Conservation (phyloP, 148 eudicot genomes). For the Camellia sinensis region DNA sequence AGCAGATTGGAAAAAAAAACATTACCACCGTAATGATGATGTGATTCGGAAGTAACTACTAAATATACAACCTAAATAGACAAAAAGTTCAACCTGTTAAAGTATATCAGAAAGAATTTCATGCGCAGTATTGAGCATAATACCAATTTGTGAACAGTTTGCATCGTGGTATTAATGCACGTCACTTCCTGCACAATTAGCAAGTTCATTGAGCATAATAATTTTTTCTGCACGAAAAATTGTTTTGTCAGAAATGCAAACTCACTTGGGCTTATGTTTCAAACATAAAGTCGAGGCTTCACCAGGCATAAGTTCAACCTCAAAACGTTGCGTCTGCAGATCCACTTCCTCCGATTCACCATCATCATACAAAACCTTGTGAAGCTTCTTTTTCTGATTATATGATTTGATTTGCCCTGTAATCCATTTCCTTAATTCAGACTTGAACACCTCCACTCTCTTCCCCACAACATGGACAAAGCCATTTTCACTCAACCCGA, state of each 20-base stretch:
- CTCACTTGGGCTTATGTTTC: not conserved
- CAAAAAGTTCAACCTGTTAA: not conserved
- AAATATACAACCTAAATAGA: not conserved
- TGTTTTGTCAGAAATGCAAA: not conserved
- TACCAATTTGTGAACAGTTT: not conserved
- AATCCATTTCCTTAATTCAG: no score
- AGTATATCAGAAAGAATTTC: not conserved
- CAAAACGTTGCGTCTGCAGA: not conserved
- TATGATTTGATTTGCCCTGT: no score
- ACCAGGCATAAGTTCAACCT: constrained; percentile 6
- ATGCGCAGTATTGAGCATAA: not conserved
- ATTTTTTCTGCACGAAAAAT: not conserved
- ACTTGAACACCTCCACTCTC: no score
- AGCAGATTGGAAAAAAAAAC: no score
- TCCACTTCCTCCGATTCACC: no score
- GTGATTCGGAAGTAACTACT: no score
- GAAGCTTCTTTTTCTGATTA: no score
- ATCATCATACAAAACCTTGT: no score
- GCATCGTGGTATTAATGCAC: not conserved
- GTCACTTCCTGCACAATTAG: constrained; percentile 2
- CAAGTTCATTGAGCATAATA: not conserved
- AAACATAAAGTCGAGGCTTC: not conserved
- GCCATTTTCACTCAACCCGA: no score
- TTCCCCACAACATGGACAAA: no score
- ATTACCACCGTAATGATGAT: no score